Evolutionary conservation across 352 stramenopile genomes (phyloP).

Genomic region (Plasmopara muralis): DNA sequence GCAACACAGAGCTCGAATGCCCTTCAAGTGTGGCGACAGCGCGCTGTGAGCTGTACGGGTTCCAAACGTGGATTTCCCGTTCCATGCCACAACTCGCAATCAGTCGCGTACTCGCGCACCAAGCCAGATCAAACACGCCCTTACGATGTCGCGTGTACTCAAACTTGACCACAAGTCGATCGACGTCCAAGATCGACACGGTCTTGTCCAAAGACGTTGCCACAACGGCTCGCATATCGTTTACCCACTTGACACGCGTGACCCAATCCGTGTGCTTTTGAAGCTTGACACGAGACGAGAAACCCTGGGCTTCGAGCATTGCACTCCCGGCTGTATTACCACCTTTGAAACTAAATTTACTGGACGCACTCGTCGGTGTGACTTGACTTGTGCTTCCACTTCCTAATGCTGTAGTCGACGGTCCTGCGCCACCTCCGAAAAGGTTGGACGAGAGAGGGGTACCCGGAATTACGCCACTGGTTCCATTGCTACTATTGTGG

Average conservation of each 20-base stretch:
- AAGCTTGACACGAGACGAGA: conserved; percentile 63
- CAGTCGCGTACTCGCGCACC: conserved; percentile 64
- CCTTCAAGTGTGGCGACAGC: conserved; percentile 63
- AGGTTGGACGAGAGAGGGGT: conserved; percentile 6
- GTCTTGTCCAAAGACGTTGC: conserved; percentile 73
- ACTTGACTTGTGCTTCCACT: conserved; percentile 14
- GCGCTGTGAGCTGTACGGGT: conserved; percentile 81
- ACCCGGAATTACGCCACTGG: conserved; percentile 1
- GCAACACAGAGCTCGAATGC: conserved; percentile 68
- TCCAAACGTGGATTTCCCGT: conserved; percentile 85
- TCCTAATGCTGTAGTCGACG: conserved; percentile 3
- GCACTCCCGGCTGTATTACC: conserved; percentile 39
- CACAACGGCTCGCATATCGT: conserved; percentile 73
- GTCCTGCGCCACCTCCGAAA: neutral
- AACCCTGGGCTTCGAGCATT: conserved; percentile 53
- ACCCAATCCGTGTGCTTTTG: conserved; percentile 82
- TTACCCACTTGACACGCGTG: conserved; percentile 78
- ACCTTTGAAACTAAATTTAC: conserved; percentile 12
- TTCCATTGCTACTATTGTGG: conserved; percentile 3
- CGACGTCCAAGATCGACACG: conserved; percentile 77
- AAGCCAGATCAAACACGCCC: conserved; percentile 76
- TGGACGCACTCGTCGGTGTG: conserved; percentile 10
- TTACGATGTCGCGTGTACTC: conserved; percentile 80
- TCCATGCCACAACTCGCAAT: conserved; percentile 82
- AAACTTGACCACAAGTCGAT: conserved; percentile 74